phyloP scores from a whole-genome alignment of 176 grass and related monocot species.

The Poa annua region DNA sequence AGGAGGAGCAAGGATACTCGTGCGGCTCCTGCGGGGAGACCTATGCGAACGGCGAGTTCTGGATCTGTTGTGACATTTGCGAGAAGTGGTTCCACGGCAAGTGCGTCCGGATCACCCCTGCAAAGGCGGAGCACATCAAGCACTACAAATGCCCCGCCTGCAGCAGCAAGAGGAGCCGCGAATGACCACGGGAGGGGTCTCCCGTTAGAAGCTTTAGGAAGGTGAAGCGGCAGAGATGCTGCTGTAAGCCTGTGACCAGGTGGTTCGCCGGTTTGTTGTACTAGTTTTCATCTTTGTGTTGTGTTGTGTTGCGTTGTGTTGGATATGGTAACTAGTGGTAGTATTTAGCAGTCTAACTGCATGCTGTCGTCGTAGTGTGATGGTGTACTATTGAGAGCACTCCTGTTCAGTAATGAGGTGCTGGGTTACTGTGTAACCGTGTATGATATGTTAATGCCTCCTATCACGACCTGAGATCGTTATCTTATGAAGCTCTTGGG shows the following conservation, averaged over 20 bases:
- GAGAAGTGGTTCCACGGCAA: constrained; percentile 94
- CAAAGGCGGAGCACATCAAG: constrained; percentile 86
- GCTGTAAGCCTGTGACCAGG: constrained; percentile 3
- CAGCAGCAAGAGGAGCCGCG: constrained; percentile 75
- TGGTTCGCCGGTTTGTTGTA: constrained; percentile 21
- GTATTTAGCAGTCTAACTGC: constrained; percentile 50
- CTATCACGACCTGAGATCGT: not conserved
- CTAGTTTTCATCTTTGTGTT: constrained; percentile 13
- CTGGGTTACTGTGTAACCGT: constrained; percentile 22
- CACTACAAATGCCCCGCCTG: constrained; percentile 84
- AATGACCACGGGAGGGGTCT: constrained; percentile 21
- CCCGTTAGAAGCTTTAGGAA: constrained; percentile 45
- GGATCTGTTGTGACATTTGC: constrained; percentile 85
- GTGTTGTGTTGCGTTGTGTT: constrained; percentile 25
- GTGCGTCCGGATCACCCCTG: constrained; percentile 81
- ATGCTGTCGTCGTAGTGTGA: constrained; percentile 34
- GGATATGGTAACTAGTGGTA: constrained; percentile 36
- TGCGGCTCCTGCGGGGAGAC: constrained; percentile 76
- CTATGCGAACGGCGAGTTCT: constrained; percentile 63
- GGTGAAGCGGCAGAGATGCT: constrained; percentile 34
- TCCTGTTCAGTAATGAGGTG: constrained; percentile 39
- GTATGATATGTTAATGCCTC: constrained; percentile 28
- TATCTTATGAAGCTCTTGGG: not conserved
- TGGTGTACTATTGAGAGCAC: constrained; percentile 31
- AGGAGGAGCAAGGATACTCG: constrained; percentile 60